Conservation (phyloP, 2,329 filamentous ascomycete genomes). For the Alternaria sp. region DNA sequence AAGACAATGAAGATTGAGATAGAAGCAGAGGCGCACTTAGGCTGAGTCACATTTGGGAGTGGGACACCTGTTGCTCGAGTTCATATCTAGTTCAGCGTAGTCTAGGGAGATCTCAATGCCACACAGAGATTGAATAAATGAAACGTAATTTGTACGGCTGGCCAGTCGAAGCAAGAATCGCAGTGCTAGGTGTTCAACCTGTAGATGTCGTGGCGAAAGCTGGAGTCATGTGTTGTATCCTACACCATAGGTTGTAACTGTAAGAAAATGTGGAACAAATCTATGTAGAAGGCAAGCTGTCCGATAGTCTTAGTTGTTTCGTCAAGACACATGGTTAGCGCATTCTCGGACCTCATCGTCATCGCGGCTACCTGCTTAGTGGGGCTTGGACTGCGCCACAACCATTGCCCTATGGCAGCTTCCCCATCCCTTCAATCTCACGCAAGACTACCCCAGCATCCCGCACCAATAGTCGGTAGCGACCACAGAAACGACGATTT, state of each 20-base stretch:
- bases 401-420: background rate
- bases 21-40: constrained; percentile 32
- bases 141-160: background rate
- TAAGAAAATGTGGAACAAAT: background rate
- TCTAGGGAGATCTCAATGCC: background rate
- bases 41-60: background rate
- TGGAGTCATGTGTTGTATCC: background rate
- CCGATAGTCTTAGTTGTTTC: background rate
- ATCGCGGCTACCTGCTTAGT: constrained; percentile 9
- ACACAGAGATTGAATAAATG: background rate
- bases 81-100: background rate
- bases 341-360: background rate
- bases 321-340: background rate
- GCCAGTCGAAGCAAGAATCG: background rate
- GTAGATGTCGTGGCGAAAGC: background rate
- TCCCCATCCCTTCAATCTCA: background rate
- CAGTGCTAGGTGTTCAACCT: background rate
- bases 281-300: background rate
- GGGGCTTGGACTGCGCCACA: constrained; percentile 10
- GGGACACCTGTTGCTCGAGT: background rate
- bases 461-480: background rate
- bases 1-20: constrained; percentile 36
- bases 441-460: background rate
- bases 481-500: background rate
- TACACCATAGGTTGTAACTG: background rate